Evolutionary conservation across 164 flowering plant species (phyloP), one percentile per base, ranked within the genome.

Genomic region (Chloranthus sessilifolius): DNA sequence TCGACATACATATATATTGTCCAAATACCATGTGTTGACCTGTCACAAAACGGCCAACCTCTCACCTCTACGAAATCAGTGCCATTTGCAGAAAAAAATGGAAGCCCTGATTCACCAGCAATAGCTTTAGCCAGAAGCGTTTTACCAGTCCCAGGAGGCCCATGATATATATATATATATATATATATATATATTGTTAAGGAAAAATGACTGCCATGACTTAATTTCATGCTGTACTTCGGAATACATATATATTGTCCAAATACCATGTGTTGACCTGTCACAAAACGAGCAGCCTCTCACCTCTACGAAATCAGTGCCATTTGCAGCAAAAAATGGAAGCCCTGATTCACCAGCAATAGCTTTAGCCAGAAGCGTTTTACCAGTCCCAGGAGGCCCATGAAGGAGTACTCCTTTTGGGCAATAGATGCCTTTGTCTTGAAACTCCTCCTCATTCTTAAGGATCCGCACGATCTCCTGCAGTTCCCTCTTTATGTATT

Each of bases 341-440:
- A 91, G 81, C 20, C 98, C 98, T 45, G 96, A 83, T 70, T 91
- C 98, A 58, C 98, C 98, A 69, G 98, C 98, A 72, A 91, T 91
- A 50, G 98, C 98, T 73, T 82, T 91, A 49, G 98, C 98, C 45
- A 91, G 71, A 55, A 91, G 74, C 37, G 96, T 88, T 74, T 91
- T 91, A 53, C 98, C 98, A 65, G 96, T 91, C 59, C 98, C 98
- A 58, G 98, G 98, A 59, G 98, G 98, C 36, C 98, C 96, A 75
- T 91, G 85, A 50, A 91, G 94, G 57, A 91, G 88, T 50, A 91
- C 98, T 44, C 98, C 98, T 74, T 83, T 91, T 17, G 98, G 96
- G 60, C 98, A 85, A 67, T 88, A 91, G 28, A 91, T 88, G 27
- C 98, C 98, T 55, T 73, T 91, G 58, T 82, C 62, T 67, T 83